Evolutionary conservation across 2,329 filamentous ascomycete species (phyloP), one percentile per base, ranked within the genome.

Genomic region (Colletotrichum costaricense): DNA sequence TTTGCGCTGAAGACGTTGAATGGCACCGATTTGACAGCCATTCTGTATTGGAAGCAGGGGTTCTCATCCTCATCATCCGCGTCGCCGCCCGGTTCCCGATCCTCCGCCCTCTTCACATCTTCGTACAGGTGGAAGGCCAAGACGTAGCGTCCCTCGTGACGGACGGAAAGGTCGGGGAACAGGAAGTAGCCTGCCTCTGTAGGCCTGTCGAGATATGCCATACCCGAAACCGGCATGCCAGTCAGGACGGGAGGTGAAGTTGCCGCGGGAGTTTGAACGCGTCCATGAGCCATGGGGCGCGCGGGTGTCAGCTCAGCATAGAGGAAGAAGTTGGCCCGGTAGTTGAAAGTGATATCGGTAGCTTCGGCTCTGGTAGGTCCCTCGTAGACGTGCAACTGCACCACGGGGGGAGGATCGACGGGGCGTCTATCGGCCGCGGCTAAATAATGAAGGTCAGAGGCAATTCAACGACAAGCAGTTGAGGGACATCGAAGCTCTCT

Each of bases 321-420:
- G 54, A 98, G 92, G 85, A 99, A 98, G 89, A 98, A 98, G 84
- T 97, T 98, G 80, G 95, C 95, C 80, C 97, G 96, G 86, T 98
- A 97, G 72, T 91, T 90, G 79, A 97, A 97, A 2, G 97, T 98
- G 79, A 95, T 90, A 74, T 95, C 93, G 80, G 88, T 88, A 68
- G 89, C 89, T 64, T 87, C 84, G 62, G 90, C 87, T 28, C 91
- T 87, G 30, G 91, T 86, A 42, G 87, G 84, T 46, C 93, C 94
- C 80, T 98, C 94, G 78, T 92, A 95, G 76, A 98, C 93, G 76
- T 93, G 93, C 74, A 99, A 87, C 83, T 97, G 94, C 52, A 98
- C 95, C 68, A 99, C 97, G 0, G 97, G 97, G 2, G 97, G 97
- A 74, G 94, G 95, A 82, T 98, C 96, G 74, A 98, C 95, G 24